These are phyloP conservation scores for Bondarzewia mesenterica DNA, from an alignment of 1,284 basidiomycete genomes.

Conservation along the genomic window DNA sequence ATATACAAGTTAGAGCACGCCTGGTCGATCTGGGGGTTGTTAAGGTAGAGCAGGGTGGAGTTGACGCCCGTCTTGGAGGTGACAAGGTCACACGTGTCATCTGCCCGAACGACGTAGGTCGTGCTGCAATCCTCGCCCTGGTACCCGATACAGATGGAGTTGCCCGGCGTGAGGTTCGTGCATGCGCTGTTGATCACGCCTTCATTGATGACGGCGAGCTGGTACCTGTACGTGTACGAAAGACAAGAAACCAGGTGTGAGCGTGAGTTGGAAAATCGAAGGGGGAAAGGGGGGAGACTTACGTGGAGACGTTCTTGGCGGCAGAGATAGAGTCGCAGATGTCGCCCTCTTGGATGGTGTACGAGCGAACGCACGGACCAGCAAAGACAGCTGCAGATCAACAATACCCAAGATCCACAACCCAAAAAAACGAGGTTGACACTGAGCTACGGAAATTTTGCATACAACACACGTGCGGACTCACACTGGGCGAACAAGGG, in stretches of 20 bases:
- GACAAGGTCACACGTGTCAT: constrained; percentile 46
- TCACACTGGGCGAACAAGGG: constrained; percentile 36
- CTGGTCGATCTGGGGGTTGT: constrained; percentile 62
- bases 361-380: constrained; percentile 46
- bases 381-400: constrained; percentile 30
- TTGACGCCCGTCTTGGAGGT: constrained; percentile 31
- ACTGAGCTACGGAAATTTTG: not conserved
- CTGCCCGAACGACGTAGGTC: constrained; percentile 34
- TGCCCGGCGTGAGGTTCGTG: constrained; percentile 45
- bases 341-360: constrained; percentile 54
- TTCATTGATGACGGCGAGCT: constrained; percentile 56
- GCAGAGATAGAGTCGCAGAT: constrained; percentile 65
- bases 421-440: constrained; percentile 1
- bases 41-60: constrained; percentile 39
- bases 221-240: constrained; percentile 40
- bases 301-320: constrained; percentile 60
- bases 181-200: constrained; percentile 36
- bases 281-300: constrained; percentile 14
- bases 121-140: constrained; percentile 23
- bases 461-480: constrained; percentile 11
- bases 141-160: constrained; percentile 28
- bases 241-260: not conserved
- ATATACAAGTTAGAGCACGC: constrained; percentile 58
- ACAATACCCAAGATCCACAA: constrained; percentile 8
- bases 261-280: not conserved